Evolutionary conservation across 2,329 filamentous ascomycete species (phyloP), one percentile per base, ranked within the genome.

Genomic region (Teratosphaeriaceae sp.): DNA sequence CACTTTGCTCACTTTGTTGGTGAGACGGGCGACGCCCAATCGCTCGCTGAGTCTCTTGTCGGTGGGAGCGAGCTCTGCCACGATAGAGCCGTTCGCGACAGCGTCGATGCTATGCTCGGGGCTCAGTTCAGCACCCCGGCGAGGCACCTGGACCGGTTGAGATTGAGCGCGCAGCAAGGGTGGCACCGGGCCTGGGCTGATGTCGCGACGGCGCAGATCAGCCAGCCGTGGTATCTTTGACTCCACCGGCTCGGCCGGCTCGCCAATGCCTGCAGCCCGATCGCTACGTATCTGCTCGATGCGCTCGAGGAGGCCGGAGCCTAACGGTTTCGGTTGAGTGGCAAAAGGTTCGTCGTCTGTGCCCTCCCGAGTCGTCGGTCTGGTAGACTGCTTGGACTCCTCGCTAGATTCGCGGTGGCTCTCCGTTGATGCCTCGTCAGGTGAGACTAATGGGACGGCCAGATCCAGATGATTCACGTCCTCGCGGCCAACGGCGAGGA

Each of bases 21-120:
- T 46, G 5, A 61, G 44, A 22, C 58, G 57, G 26, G 45, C 45
- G 19, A 57, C 46, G 20, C 49, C 50, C 86, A 78, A 72, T 21
- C 72, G 73, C 1, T 90, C 65, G 1, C 80, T 81, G 11, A 95
- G 71, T 55, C 86, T 88, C 65, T 86, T 90, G 49, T 95, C 86
- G 19, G 41, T 16, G 31, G 11, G 13, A 24, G 39, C 7, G 16
- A n/a, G 26, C 21, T 37, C 26, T 18, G 39, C 11, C 15, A 38
- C 38, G n/a, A 26, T 26, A 18, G 31, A 20, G 3, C 29, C 45
- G 64, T 67, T 43, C 62, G 46, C 45, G 9, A 53, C 37, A 20
- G 51, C 36, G 34, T 58, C 56, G 18, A 53, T 51, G 34, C 42
- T 52, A 21, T 44, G 44, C 12, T 52, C 48, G 7, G 45, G 22